These are phyloP conservation scores for Piloderma croceum DNA, from an alignment of 768 basidiomycete species.

Conservation along the genomic window DNA sequence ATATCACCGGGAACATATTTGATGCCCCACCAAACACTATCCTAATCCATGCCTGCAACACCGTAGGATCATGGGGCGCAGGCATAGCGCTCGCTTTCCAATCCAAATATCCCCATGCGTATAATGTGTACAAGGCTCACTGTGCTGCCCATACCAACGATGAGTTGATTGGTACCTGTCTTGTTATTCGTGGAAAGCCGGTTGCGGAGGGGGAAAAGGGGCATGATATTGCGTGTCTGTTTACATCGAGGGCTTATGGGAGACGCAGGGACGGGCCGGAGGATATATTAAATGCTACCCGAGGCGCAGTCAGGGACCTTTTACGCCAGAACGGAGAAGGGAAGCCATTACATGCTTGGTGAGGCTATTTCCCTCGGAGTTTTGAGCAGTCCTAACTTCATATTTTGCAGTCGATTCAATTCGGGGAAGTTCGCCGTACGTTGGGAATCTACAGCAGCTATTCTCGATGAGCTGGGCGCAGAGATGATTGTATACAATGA, in stretches of 20 bases:
- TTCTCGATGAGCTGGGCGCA: conserved; percentile 28
- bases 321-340: conserved; percentile 26
- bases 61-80: conserved; percentile 34
- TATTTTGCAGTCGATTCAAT: conserved; percentile 33
- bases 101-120: conserved; percentile 30
- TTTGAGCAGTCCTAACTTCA: neutral
- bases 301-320: conserved; percentile 28
- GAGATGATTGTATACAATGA: conserved; percentile 33
- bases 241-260: conserved; percentile 37
- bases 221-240: conserved; percentile 36
- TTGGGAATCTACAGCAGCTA: conserved; percentile 33
- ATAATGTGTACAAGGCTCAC: conserved; percentile 26
- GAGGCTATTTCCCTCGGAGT: conserved; percentile 7
- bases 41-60: conserved; percentile 39
- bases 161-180: conserved; percentile 33
- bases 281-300: conserved; percentile 33
- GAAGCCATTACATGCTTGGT: conserved; percentile 37
- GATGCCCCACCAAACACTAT: conserved; percentile 26
- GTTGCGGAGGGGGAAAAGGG: conserved; percentile 17
- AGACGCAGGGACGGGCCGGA: conserved; percentile 31
- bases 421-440: conserved; percentile 41
- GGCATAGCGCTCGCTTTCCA: conserved; percentile 35
- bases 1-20: conserved; percentile 34
- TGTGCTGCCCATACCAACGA: conserved; percentile 24
- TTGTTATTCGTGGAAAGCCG: too few species aligned